Evolutionary conservation across 306 rosid species (phyloP).

Genomic region (Quercus gilva): DNA sequence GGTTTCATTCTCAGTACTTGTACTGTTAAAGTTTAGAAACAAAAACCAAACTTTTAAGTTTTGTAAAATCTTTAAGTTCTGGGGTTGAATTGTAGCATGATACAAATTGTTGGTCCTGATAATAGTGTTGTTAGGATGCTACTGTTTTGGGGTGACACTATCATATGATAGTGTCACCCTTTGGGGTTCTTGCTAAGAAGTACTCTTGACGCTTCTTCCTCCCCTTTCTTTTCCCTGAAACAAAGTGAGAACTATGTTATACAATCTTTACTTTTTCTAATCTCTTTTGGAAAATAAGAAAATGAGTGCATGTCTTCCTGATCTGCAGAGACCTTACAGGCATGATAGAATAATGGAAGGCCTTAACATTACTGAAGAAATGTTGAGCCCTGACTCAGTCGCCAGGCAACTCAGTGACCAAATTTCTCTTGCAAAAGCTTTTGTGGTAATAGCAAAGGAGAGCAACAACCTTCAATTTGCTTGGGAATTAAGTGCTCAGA

Average conservation of each 20-base stretch:
- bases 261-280: neutral
- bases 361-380: conserved; percentile 78
- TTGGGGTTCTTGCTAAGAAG: neutral
- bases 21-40: neutral
- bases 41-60: neutral
- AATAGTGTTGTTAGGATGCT: neutral
- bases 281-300: neutral
- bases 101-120: neutral
- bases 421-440: conserved; percentile 84
- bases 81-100: neutral
- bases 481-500: conserved; percentile 92
- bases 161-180: neutral
- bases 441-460: conserved; percentile 84
- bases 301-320: conserved; percentile 12
- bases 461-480: conserved; percentile 90
- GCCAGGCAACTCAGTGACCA: conserved; percentile 81
- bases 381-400: conserved; percentile 68
- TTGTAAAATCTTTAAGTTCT: neutral
- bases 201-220: neutral
- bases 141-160: neutral
- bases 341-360: conserved; percentile 72
- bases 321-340: conserved; percentile 60
- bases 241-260: neutral
- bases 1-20: neutral
- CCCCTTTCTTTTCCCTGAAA: no score